These are phyloP conservation scores for Dianthus caryophyllus DNA, from an alignment of 148 eudicot genomes.

Conservation along the genomic window DNA sequence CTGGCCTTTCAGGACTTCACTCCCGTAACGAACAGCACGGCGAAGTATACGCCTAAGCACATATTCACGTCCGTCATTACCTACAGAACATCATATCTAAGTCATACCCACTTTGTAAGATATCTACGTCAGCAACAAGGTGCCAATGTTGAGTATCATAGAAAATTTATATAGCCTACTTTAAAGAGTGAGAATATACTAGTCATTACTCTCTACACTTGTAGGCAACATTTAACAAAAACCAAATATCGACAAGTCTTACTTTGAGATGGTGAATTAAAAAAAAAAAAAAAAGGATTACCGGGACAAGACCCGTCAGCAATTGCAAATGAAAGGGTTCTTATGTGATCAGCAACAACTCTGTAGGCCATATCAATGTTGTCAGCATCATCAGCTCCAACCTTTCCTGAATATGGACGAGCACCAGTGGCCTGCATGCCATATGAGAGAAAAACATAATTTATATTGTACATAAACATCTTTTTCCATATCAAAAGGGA, in stretches of 20 bases:
- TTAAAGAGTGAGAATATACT: too few species aligned
- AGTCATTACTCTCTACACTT: background rate
- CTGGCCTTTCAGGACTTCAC: slow-evolving; percentile 75
- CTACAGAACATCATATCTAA: slow-evolving; percentile 27
- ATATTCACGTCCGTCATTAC: slow-evolving; percentile 96
- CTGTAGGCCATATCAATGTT: slow-evolving; percentile 95
- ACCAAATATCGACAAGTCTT: background rate
- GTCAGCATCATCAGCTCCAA: slow-evolving; percentile 89
- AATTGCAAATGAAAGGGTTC: slow-evolving; percentile 99
- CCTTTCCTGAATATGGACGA: slow-evolving; percentile 72
- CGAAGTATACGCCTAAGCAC: slow-evolving; percentile 95
- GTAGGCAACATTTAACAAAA: background rate
- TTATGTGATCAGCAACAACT: slow-evolving; percentile 95
- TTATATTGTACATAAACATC: too few species aligned
- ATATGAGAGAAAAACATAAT: slow-evolving; percentile 4
- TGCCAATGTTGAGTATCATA: background rate
- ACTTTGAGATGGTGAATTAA: background rate
- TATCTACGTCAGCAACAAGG: background rate
- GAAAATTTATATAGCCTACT: background rate
- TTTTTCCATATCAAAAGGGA: too few species aligned
- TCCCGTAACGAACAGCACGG: slow-evolving; percentile 95
- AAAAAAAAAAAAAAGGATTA: slow-evolving; percentile 14
- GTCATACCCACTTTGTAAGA: background rate
- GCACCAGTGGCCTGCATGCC: slow-evolving; percentile 70
- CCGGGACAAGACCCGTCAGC: slow-evolving; percentile 99